Base-by-base conservation (phyloP, 2,329 filamentous ascomycete genomes). In the Arthrobotrys musiformis region DNA sequence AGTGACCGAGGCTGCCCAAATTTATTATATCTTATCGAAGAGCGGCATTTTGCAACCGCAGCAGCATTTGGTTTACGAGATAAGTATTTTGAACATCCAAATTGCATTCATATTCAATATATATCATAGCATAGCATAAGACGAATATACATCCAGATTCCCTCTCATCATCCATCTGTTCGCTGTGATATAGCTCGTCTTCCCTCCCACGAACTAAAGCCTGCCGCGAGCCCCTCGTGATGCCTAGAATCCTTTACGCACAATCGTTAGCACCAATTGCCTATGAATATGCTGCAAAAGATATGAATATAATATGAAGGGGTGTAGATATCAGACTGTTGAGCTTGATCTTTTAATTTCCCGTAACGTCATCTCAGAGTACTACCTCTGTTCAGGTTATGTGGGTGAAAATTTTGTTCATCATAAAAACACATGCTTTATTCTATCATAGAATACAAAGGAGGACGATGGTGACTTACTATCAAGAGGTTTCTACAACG, bases 271-370 rank as follows among this genome's bases (percentile, higher is more conserved):
- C 50, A 22, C 28, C 7, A 15, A 13, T 9, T 4, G 0, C 9
- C 28, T 35, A 35, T 30, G 2, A 17, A 17, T n/a, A 17, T 15
- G 13, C 5, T n/a, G n/a, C 17, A 30, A n/a, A 2, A 56, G 7
- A n/a, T 17, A 40, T 2, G 2, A 17, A 52, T 24, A 54, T n/a
- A 28, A 42, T 42, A 50, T 17, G 7, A 69, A 28, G 26, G 11
- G n/a, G 11, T 40, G 33, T 22, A 52, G 15, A 60, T 40, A 40
- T 67, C 73, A 77, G 73, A 77, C 73, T 77, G 73, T 77, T 77
- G 73, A 77, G 73, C 73, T 77, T 77, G 73, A 77, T 66, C 70
- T 66, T 69, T 64, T 66, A 52, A 52, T 64, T 70, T 61, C 26
- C 69, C 60, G 17, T 58, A 58, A 58, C 54, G 69, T 77, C 73